Evolutionary conservation across 345 rosid genomes (phyloP).

Genomic region (Eucalyptus curtisii): DNA sequence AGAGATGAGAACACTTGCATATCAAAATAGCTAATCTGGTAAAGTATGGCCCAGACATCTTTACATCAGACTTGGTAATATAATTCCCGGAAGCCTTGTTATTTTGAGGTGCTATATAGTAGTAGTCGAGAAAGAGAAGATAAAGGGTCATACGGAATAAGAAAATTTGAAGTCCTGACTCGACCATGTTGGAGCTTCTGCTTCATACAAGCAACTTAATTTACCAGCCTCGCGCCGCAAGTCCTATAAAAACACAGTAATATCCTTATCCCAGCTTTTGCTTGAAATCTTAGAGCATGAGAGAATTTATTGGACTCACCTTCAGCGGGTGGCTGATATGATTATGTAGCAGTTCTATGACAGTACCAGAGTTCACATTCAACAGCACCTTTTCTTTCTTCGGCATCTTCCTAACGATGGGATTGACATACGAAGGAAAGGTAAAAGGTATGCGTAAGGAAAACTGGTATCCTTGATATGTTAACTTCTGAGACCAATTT

Average conservation of each 20-base stretch:
- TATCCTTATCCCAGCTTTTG: background rate
- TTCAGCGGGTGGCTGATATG: conserved; percentile 68
- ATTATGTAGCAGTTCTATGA: conserved; percentile 33
- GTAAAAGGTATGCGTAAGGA: conserved; percentile 59
- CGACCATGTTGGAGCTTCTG: conserved; percentile 69
- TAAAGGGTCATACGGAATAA: conserved; percentile 40
- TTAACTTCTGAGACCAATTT: conserved; percentile 62
- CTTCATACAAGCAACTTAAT: conserved; percentile 49
- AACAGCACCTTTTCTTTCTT: conserved; percentile 58
- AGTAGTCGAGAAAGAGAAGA: background rate
- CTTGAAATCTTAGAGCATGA: background rate
- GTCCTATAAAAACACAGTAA: conserved; percentile 23
- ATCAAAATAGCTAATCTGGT: background rate
- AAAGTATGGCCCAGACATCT: background rate
- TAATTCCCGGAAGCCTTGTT: background rate
- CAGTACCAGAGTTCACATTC: conserved; percentile 52
- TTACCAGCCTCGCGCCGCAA: conserved; percentile 44
- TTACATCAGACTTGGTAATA: background rate
- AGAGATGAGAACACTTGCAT: background rate
- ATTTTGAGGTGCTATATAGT: background rate
- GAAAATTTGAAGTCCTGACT: conserved; percentile 44
- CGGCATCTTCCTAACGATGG: conserved; percentile 32
- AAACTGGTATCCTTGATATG: conserved; percentile 39
- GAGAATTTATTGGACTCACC: conserved; percentile 25
- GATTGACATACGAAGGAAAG: conserved; percentile 69